Conservation (phyloP, 495 filamentous ascomycete genomes). For the Penicillium parvum region DNA sequence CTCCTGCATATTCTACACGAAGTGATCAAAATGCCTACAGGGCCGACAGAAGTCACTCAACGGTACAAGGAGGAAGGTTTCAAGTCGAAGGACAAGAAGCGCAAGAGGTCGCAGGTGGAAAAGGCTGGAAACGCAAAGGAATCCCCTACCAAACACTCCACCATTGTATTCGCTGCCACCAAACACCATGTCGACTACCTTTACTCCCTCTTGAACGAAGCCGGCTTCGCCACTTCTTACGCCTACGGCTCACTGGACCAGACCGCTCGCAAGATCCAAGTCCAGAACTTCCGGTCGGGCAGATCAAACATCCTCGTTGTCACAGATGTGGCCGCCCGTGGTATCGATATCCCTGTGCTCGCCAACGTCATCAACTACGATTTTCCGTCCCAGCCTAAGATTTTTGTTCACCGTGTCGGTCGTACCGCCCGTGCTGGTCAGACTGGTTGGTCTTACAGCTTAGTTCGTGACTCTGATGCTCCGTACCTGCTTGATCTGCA, state of each 20-base stretch:
- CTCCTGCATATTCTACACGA: constrained; percentile 84
- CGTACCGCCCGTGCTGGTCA: constrained; percentile 90
- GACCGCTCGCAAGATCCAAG: constrained; percentile 82
- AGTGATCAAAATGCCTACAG: constrained; percentile 88
- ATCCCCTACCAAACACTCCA: constrained; percentile 62
- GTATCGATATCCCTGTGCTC: constrained; percentile 94
- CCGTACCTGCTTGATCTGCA: constrained; percentile 94
- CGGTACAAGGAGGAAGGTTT: constrained; percentile 32
- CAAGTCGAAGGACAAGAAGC: constrained; percentile 58
- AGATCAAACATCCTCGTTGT: constrained; percentile 89
- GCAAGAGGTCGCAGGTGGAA: constrained; percentile 54
- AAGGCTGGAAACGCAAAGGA: constrained; percentile 31
- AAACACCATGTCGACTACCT: constrained; percentile 99
- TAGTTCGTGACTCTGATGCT: constrained; percentile 77
- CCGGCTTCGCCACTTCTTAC: constrained; percentile 85
- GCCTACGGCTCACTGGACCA: constrained; percentile 93
- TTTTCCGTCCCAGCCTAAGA: constrained; percentile 93
- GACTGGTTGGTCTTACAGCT: constrained; percentile 89
- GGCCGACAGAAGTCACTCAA: constrained; percentile 53
- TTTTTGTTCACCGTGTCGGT: constrained; percentile 94
- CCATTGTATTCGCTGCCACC: constrained; percentile 88
- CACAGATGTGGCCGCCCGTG: constrained; percentile 93
- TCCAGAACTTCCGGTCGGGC: constrained; percentile 80
- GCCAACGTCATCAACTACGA: constrained; percentile 99
- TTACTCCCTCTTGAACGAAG: constrained; percentile 60